Evolutionary conservation across 2,329 filamentous ascomycete genomes (phyloP), one percentile per base, ranked within the genome.

Genomic region (Drechslerella dactyloides): DNA sequence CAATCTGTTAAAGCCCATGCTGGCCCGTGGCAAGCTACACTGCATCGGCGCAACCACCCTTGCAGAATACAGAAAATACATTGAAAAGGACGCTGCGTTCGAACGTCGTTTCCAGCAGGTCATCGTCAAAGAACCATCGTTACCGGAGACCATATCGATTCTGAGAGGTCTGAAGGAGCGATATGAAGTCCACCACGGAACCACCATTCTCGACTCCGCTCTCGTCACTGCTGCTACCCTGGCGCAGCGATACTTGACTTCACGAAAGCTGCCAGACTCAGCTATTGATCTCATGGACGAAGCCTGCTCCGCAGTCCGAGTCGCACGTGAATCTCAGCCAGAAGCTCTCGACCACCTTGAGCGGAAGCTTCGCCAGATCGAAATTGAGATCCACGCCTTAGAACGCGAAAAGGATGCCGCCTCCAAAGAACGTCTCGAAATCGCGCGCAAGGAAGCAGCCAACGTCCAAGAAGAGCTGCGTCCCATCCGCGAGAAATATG

Each of bases 41-140:
- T 99, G 94, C 78, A 97, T 99, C 74, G 94, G 94, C 80, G 94
- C 94, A 4, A 99, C 94, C 1, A 99, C 94, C 1, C 85, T 99
- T 68, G 87, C 88, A 73, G 94, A 99, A 80, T 99, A 99, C 81
- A 87, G 94, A 78, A 99, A 99, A 81, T 97, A 99, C 81, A 96
- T 99, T 74, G 94, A 99, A 80, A 99, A 99, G 82, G 94, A 99
- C 77, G 90, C 91, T 51, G 94, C 94, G 52, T 99, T 99, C 79
- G 94, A 99, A 81, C 91, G 94, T 81, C 90, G 94, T 80, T 99
- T 99, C 85, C 94, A 99, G 80, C 94, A 99, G 81, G 94, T 99
- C 42, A 81, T 99, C 50, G 93, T 97, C 79, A 97, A 97, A 82
- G 94, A 99, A 79, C 94, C 94, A 1, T 85, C 87, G 4, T 88